Evolutionary conservation across 1,284 basidiomycete genomes (phyloP).

Genomic region (Puccinia brachypodii): DNA sequence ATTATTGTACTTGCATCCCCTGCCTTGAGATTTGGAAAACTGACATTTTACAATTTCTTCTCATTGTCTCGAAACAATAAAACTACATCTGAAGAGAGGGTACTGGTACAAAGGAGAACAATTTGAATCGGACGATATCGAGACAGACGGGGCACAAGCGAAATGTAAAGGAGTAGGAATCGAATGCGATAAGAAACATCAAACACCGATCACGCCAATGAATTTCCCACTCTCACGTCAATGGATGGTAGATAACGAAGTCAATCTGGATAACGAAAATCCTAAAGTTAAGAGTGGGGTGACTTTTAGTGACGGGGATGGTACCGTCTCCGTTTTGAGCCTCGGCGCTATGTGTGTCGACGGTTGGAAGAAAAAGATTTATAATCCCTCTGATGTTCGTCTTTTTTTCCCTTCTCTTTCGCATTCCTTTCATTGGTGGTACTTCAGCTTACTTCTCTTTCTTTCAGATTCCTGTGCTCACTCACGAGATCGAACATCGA

Average conservation of each 20-base stretch:
- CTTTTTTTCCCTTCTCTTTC: not conserved
- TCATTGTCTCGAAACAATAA: constrained; percentile 12
- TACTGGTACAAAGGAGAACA: constrained; percentile 50
- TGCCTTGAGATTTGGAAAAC: too few relatives aligned
- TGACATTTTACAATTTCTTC: too few relatives aligned
- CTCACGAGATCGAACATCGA: constrained; percentile 84
- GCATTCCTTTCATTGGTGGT: not conserved
- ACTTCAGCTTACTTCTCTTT: not conserved
- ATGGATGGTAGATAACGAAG: constrained; percentile 80
- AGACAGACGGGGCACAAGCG: constrained; percentile 44
- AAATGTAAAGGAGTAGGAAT: constrained; percentile 50
- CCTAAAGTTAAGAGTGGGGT: constrained; percentile 71
- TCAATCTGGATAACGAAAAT: constrained; percentile 66
- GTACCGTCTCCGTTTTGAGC: constrained; percentile 85
- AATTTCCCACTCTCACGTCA: constrained; percentile 66
- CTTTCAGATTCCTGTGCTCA: constrained; percentile 65
- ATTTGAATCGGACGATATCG: constrained; percentile 56
- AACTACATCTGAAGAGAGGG: constrained; percentile 13
- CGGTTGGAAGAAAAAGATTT: constrained; percentile 84
- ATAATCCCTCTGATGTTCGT: constrained; percentile 87
- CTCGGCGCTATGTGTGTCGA: constrained; percentile 93
- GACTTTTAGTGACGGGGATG: constrained; percentile 89
- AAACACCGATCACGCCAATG: constrained; percentile 61
- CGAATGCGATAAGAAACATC: constrained; percentile 52
- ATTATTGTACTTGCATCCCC: too few relatives aligned